Evolutionary conservation across 345 rosid species (phyloP).

Genomic region (Brassica incana): DNA sequence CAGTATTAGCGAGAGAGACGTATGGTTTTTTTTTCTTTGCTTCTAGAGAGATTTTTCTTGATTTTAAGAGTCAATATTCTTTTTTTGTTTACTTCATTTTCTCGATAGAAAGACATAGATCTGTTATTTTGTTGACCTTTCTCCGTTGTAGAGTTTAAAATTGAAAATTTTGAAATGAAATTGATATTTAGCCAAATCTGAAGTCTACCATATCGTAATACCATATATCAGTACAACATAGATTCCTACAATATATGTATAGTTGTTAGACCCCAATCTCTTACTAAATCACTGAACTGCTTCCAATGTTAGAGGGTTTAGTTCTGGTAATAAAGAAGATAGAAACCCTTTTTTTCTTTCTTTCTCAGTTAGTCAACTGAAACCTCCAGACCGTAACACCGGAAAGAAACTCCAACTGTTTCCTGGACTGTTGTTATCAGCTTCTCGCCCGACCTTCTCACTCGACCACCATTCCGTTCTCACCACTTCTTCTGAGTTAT

Average conservation of each 20-base stretch:
- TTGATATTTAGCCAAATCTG: not conserved
- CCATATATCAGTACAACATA: constrained; percentile 6
- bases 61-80: constrained; percentile 2
- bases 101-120: constrained; percentile 12
- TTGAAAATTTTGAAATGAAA: constrained; percentile 6
- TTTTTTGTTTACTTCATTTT: not conserved
- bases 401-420: constrained; percentile 85
- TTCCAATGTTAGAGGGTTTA: constrained; percentile 18
- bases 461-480: constrained; percentile 87
- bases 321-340: constrained; percentile 10
- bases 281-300: constrained; percentile 29
- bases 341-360: not conserved
- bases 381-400: constrained; percentile 64
- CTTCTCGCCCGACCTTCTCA: constrained; percentile 55
- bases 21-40: constrained; percentile 9
- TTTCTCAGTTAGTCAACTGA: constrained; percentile 43
- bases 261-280: constrained; percentile 27
- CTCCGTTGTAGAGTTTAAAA: constrained; percentile 19
- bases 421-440: constrained; percentile 37
- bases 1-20: constrained; percentile 30
- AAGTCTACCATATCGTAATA: not conserved
- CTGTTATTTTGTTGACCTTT: constrained; percentile 30
- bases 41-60: constrained; percentile 30
- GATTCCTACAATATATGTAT: constrained; percentile 23
- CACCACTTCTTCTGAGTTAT: constrained; percentile 54